These are phyloP conservation scores for Juglanconis sp. DNA, from an alignment of 2,329 filamentous ascomycete genomes.

Conservation along the genomic window DNA sequence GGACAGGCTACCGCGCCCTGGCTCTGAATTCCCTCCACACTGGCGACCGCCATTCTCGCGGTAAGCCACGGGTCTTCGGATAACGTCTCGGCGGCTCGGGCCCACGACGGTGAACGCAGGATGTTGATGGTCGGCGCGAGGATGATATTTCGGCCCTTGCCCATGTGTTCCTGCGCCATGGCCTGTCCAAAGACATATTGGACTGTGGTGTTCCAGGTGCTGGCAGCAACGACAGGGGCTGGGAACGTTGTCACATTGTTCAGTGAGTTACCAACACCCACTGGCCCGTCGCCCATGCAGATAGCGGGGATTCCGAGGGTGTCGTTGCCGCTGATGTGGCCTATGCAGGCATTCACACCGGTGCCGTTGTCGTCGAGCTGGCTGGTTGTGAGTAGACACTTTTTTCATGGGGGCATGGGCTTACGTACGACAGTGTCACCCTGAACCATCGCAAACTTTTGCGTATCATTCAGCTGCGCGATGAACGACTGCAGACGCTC, in stretches of 20 bases:
- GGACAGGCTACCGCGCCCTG: slow-evolving; percentile 1
- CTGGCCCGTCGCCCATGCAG: slow-evolving; percentile 6
- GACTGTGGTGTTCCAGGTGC: not conserved
- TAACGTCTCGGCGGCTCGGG: not conserved
- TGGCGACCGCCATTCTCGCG: not conserved
- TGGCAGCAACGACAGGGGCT: slow-evolving; percentile 2
- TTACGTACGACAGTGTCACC: slow-evolving; percentile 14
- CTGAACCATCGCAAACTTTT: slow-evolving; percentile 17
- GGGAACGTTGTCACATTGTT: slow-evolving; percentile 17
- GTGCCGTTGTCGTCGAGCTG: slow-evolving; percentile 16
- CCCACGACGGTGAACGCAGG: slow-evolving; percentile 1
- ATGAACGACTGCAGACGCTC: slow-evolving; percentile 14
- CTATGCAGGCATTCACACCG: slow-evolving; percentile 12
- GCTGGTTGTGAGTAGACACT: not conserved
- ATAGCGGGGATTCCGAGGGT: not conserved
- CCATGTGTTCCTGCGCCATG: slow-evolving; percentile 1
- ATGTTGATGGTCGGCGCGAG: slow-evolving; percentile 9
- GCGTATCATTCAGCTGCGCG: slow-evolving; percentile 12
- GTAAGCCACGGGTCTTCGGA: slow-evolving; percentile 3
- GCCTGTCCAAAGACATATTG: slow-evolving; percentile 1
- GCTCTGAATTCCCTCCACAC: not conserved
- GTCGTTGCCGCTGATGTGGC: slow-evolving; percentile 8
- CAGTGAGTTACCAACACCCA: slow-evolving; percentile 10
- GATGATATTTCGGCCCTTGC: slow-evolving; percentile 1
- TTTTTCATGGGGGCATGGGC: not conserved